Evolutionary conservation across 2,329 filamentous ascomycete species (phyloP), one percentile per base, ranked within the genome.

Genomic region (Fusarium torreyae): DNA sequence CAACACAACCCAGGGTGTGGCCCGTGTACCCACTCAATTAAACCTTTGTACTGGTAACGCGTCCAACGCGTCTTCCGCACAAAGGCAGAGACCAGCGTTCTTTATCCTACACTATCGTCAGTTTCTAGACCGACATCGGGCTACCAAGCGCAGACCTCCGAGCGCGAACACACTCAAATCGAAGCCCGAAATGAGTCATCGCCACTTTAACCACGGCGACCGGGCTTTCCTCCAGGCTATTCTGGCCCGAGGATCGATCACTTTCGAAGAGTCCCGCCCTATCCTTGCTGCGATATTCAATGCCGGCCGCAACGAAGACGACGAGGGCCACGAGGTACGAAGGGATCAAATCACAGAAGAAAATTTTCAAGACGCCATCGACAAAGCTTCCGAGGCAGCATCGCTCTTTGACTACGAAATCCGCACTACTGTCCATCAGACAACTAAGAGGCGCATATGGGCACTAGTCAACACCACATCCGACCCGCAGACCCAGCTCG

Each of bases 191-290:
- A 74, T 78, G 18, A 49, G 81, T 13, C 75, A 75, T 5, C 67
- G 69, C 1, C 77, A 80, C 22, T 88, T 87, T 74, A 77, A 78
- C 57, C 84, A 97, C 77, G 86, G 86, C 66, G 92, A 98, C 78
- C 91, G 94, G 59, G 94, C 95, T 10, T 97, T 99, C 76, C 85
- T 98, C 1, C 96, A 99, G 80, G 92, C 93, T 49, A 90, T 99
- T 71, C 86, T 98, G 79, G 89, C 92, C 5, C 89, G 91, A 50
- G 92, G 92, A 22, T 89, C 89, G 44, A 85, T 98, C 78, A 97
- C 93, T 1, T 88, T 92, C 67, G 84, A 89, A 54, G 89, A 97
- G 74, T 90, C 91, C 14, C 89, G 89, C 74, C 87, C 89, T 1
- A 83, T 98, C 24, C 84, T 98, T 15, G 93, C 94, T 5, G 87